Evolutionary conservation across 371 early-diverging fungal species (phyloP), one percentile per base, ranked within the genome.

Genomic region (Chytridium lagenaria): DNA sequence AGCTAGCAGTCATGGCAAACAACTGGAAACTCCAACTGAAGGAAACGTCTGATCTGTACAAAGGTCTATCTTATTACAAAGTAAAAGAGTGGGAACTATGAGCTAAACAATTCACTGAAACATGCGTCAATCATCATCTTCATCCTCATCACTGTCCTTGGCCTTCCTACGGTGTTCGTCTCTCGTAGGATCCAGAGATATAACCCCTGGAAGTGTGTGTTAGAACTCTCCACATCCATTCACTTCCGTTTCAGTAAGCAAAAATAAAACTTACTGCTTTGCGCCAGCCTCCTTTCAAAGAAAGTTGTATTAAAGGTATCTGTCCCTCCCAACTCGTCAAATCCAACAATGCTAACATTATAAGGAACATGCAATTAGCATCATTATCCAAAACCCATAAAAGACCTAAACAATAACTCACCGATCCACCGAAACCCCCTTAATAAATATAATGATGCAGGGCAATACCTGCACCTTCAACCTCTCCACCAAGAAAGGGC

Each of bases 241-340:
- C n/a, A n/a, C n/a, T n/a, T n/a, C n/a, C n/a, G n/a, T n/a, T n/a
- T n/a, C n/a, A n/a, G n/a, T n/a, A n/a, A n/a, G n/a, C n/a, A n/a
- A n/a, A n/a, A n/a, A n/a, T 59, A 1, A 33, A 30, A 37, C 67
- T 44, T 71, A 83, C 92, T 90, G 31, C 89, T 78, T 71, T 87
- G 85, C 30, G 81, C 79, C 59, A 95, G 81, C 39, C 97, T 88
- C 55, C 86, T 78, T 78, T 97, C 96, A 7, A 98, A 82, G 44
- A 85, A 68, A 5, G 88, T 80, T 1, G 96, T 96, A 39, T 87
- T 83, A 72, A 98, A 98, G 57, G 85, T 83, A 79, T 97, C 97
- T 2, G 88, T 89, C 76, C 92, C 93, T 19, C 96, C 96, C 10
- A 98, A 83, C 34, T 94, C 96, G 51, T 98, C 98, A 86, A 98